These are phyloP conservation scores for Neurospora terricola DNA, from an alignment of 495 filamentous ascomycete genomes.

Conservation along the genomic window DNA sequence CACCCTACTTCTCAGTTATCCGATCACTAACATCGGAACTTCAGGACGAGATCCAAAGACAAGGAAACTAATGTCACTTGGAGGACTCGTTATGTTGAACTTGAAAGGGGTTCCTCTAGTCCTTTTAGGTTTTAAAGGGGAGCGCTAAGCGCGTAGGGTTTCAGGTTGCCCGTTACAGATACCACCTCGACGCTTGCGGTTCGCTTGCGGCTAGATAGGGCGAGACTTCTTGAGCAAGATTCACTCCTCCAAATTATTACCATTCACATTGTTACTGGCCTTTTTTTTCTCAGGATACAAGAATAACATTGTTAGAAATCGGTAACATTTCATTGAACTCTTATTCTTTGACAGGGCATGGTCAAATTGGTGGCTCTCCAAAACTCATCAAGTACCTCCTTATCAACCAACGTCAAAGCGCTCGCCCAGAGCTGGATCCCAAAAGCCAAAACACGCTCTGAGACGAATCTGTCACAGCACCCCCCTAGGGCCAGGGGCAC, in stretches of 20 bases:
- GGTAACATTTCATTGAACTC: background rate
- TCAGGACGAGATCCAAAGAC: background rate
- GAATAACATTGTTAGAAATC: background rate
- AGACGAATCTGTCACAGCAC: slow-evolving; percentile 39
- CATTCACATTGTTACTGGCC: background rate
- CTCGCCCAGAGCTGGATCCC: background rate
- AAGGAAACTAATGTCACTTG: background rate
- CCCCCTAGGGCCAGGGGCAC: slow-evolving; percentile 16
- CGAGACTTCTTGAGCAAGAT: background rate
- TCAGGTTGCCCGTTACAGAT: background rate
- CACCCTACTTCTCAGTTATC: no score
- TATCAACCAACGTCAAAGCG: background rate
- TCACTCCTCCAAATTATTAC: background rate
- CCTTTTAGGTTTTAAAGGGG: background rate
- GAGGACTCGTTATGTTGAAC: background rate
- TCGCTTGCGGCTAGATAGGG: background rate
- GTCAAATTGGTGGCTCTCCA: background rate
- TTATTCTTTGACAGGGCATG: background rate
- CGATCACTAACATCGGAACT: no score
- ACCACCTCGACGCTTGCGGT: background rate
- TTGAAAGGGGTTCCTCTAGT: background rate
- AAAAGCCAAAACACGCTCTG: slow-evolving; percentile 37
- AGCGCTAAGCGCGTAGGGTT: background rate
- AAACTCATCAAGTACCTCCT: background rate
- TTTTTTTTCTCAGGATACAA: background rate